These are phyloP conservation scores for Talaromyces liani DNA, from an alignment of 495 filamentous ascomycete genomes.

Conservation along the genomic window DNA sequence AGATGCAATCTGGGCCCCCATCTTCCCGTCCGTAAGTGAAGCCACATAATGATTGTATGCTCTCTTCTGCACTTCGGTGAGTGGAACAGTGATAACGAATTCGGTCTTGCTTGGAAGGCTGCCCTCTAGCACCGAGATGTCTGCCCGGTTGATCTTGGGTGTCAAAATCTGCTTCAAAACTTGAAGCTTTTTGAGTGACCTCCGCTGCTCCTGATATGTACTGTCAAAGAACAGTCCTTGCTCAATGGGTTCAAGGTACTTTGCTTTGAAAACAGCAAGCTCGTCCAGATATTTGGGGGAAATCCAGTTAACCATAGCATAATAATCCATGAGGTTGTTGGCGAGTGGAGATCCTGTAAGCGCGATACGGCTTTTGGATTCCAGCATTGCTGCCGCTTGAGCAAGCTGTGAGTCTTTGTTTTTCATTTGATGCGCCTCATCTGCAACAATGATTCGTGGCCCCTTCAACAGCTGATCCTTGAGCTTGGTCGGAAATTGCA, in stretches of 20 bases:
- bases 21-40: constrained; percentile 18
- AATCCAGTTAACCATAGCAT: constrained; percentile 82
- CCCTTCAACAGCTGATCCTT: constrained; percentile 43
- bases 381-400: constrained; percentile 46
- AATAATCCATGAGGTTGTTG: constrained; percentile 79
- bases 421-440: constrained; percentile 82
- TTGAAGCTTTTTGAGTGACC: constrained; percentile 55
- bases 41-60: constrained; percentile 56
- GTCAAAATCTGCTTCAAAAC: constrained; percentile 64
- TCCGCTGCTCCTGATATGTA: constrained; percentile 39
- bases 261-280: constrained; percentile 52
- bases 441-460: constrained; percentile 73
- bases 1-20: constrained; percentile 13
- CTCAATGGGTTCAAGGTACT: constrained; percentile 67
- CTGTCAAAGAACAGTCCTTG: constrained; percentile 63
- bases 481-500: constrained; percentile 28
- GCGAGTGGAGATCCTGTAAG: constrained; percentile 81
- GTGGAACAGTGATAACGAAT: constrained; percentile 66
- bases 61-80: constrained; percentile 57
- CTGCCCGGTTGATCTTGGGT: constrained; percentile 73
- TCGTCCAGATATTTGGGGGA: constrained; percentile 69
- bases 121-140: constrained; percentile 55
- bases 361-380: constrained; percentile 68
- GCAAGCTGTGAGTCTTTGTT: constrained; percentile 47
- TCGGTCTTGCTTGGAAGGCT: constrained; percentile 69